Conservation (phyloP, 1,284 basidiomycete genomes). For the Apiotrichum veenhuisii region DNA sequence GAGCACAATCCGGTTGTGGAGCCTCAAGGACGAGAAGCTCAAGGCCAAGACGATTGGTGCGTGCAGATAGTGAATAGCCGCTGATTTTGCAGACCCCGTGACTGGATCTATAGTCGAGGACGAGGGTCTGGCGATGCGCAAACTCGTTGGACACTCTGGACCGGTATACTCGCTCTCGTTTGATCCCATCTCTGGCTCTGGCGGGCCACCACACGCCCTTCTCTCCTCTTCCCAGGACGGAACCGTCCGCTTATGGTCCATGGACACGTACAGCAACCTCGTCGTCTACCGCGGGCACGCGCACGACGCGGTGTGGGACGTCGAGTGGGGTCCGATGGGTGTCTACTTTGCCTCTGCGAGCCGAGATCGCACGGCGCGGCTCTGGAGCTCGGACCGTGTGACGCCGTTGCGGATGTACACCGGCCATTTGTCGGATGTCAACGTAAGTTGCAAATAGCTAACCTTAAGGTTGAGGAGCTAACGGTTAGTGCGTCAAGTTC, state of each 20-base stretch:
- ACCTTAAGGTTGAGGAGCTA: not conserved
- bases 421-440: conserved; percentile 94
- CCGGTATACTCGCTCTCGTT: conserved; percentile 94
- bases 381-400: conserved; percentile 93
- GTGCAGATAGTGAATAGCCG: conserved; percentile 51
- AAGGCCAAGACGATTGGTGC: conserved; percentile 61
- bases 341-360: conserved; percentile 98
- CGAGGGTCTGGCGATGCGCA: conserved; percentile 75
- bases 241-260: conserved; percentile 87
- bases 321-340: conserved; percentile 95
- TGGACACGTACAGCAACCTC: conserved; percentile 90
- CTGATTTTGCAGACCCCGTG: conserved; percentile 21
- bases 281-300: conserved; percentile 89
- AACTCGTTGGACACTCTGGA: conserved; percentile 93
- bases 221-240: conserved; percentile 92
- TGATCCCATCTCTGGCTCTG: conserved; percentile 84
- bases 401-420: conserved; percentile 88
- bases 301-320: conserved; percentile 97
- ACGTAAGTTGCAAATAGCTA: conserved; percentile 65
- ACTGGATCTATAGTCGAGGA: conserved; percentile 56
- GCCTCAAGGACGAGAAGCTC: conserved; percentile 85
- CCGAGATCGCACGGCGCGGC: conserved; percentile 85
- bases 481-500: conserved; percentile 80
- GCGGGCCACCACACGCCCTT: conserved; percentile 77
- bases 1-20: conserved; percentile 94